A percentile compares a stretch with the other conserved stretches of the same genome.
Conservation (phyloP, 371 early-diverging fungal species). For the Nematocida displodere region DNA sequence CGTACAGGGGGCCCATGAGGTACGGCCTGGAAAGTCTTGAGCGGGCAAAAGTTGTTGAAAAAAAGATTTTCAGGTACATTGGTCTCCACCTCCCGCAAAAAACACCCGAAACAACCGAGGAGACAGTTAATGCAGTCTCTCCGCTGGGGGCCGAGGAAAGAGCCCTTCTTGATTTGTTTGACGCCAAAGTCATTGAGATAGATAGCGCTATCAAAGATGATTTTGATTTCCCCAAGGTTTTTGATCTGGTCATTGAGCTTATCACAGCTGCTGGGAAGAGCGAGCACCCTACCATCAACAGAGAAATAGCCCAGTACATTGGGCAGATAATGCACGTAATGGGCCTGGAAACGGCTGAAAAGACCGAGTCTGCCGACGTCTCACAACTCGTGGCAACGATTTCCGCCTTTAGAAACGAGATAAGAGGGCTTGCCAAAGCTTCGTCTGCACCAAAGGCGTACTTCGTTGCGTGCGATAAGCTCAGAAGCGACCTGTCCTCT, state of each 20-base stretch:
- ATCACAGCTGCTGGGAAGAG: not conserved
- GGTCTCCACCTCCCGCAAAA: slow-evolving; percentile 8
- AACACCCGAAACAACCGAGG: not conserved
- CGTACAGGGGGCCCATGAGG: slow-evolving; percentile 81
- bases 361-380: not conserved
- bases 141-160: slow-evolving; percentile 13
- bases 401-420: slow-evolving; percentile 53
- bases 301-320: slow-evolving; percentile 25
- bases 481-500: slow-evolving; percentile 56
- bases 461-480: slow-evolving; percentile 58
- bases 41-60: slow-evolving; percentile 76
- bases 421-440: slow-evolving; percentile 55
- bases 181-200: slow-evolving; percentile 8
- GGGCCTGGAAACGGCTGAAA: slow-evolving; percentile 17
- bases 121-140: not conserved
- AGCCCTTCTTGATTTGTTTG: slow-evolving; percentile 22
- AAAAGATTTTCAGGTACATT: slow-evolving; percentile 67
- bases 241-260: not conserved
- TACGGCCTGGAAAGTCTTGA: slow-evolving; percentile 75
- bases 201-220: slow-evolving; percentile 44
- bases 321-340: slow-evolving; percentile 32
- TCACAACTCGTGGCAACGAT: slow-evolving; percentile 18
- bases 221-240: slow-evolving; percentile 34
- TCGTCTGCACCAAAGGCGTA: slow-evolving; percentile 33
- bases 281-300: not conserved